Evolutionary conservation across 2,329 filamentous ascomycete genomes (phyloP).

Genomic region (Aspergillus amoenus): DNA sequence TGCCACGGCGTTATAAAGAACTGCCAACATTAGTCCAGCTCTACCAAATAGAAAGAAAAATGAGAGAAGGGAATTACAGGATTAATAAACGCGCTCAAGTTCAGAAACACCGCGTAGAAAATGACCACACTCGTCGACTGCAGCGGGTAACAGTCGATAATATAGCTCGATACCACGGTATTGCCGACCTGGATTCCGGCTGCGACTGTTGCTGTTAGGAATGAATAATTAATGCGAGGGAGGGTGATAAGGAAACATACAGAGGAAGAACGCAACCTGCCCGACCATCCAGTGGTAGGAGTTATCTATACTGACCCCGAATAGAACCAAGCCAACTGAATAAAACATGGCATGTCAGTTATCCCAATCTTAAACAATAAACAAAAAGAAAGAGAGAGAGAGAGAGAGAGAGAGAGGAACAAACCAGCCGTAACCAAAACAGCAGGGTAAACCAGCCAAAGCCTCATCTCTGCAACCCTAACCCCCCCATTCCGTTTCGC

Average conservation of each 20-base stretch:
- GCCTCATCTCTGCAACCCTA: conserved; percentile 54
- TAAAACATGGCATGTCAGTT: neutral
- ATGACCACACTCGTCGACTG: conserved; percentile 56
- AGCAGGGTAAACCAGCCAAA: conserved; percentile 58
- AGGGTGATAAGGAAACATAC: conserved; percentile 32
- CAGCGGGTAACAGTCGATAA: conserved; percentile 57
- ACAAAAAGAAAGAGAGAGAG: neutral
- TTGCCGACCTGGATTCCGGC: conserved; percentile 59
- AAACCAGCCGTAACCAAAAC: conserved; percentile 45
- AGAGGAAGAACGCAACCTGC: conserved; percentile 56
- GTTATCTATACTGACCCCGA: conserved; percentile 56
- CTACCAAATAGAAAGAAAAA: neutral
- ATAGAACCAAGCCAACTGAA: conserved; percentile 51
- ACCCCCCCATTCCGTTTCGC: conserved; percentile 45
- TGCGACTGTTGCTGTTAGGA: conserved; percentile 39
- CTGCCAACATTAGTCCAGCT: conserved; percentile 17
- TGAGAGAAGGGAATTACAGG: conserved; percentile 29
- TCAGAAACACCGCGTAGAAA: conserved; percentile 56
- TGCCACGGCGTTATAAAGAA: conserved; percentile 56
- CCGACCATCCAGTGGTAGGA: conserved; percentile 58
- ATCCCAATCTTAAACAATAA: neutral
- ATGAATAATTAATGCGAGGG: too few species aligned
- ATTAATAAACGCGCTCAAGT: conserved; percentile 50
- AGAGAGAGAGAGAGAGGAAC: conserved; percentile 4
- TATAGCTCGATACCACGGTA: conserved; percentile 52